Base-by-base conservation (phyloP, 768 basidiomycete species). In the Rhizopogon vinicolor region DNA sequence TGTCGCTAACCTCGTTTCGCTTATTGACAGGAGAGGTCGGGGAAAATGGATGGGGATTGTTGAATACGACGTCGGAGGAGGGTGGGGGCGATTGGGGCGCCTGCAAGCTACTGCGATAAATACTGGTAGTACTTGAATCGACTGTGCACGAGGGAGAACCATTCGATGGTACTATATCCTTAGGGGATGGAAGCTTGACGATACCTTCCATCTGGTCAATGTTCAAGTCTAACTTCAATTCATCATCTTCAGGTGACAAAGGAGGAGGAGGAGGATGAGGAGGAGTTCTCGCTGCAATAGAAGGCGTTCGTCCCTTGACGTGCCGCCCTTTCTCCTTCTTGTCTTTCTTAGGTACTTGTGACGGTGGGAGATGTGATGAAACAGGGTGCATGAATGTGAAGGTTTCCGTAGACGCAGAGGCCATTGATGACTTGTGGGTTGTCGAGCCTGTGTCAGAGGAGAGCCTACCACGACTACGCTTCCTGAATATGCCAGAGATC, bases 141-240 rank as follows among this genome's bases (percentile, higher is more conserved):
- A 63, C 52, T 10, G 51, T 48, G 43, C 50, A 52, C 45, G 61
- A 57, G 7, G 61, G 57, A 39, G 65, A 50, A 53, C 53, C 49
- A 54, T 60, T 52, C 62, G 56, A 57, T 63, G 63, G 59, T 61
- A 54, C 40, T 51, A 51, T 28, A 49, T 54, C 29, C 8, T 59
- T 41, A 8, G 42, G 7, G 57, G 57, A 19, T 62, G 46, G 14
- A 56, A 52, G 16, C 63, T 93, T 77, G 58, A 96, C 74, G 64
- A 97, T 93, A 6, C 88, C 94, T 40, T 89, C 86, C 81, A 97
- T 93, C 50, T 81, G 72, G 9, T 86, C 80, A 43, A 51, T 69
- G 65, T 56, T 69, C 31, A 57, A 72, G 62, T 58, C 62, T 51
- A 58, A 65, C 51, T 13, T 55, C 58, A 60, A 54, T 14, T 60